Base-by-base conservation (phyloP, 2,329 filamentous ascomycete genomes). In the Lasiodiplodia hormozganensis region DNA sequence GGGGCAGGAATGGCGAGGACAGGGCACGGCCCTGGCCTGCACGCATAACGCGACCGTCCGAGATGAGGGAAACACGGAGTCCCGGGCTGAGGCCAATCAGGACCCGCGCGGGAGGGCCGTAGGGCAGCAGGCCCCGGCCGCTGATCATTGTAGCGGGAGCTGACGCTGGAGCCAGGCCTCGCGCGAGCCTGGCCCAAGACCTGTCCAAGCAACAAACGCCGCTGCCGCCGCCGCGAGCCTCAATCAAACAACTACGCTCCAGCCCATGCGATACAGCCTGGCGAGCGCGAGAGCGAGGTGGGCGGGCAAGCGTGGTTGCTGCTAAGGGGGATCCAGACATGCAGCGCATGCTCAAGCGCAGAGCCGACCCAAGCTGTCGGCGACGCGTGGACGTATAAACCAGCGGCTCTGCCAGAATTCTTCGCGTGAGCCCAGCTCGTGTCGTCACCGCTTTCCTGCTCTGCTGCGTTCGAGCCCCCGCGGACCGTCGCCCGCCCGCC, bases 301-400 rank as follows among this genome's bases (percentile, higher is more conserved):
- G 57, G 8, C 8, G 31, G 31, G 43, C 43, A 21, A 11, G 47
- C 38, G 57, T 16, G 12, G 47, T 21, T 21, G 60, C 28, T 52
- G 43, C 60, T 21, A 51, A 52, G 60, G 60, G 58, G 31, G 6
- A 23, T 51, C 47, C 60, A 51, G 36, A 64, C 60, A 64, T 49
- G 60, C 60, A 64, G 60, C 60, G 60, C 60, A 52, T 64, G 60
- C 60, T 64, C 60, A 64, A 64, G 47, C 60, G n/a, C 28, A 64
- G 43, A 25, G 31, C n/a, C 60, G 60, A 64, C 60, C 60, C 60
- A 52, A 3, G 47, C 60, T 36, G 60, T 38, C 60, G 60, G 60
- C 28, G 60, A 47, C 47, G 60, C 31, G 28, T 12, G 43, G n/a
- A 49, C 47, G 60, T 64, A 64, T 64, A 64, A 62, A 52, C 60